Evolutionary conservation across 139 green algal genomes (phyloP).

Genomic region (Chlamydomonas asymmetrica): DNA sequence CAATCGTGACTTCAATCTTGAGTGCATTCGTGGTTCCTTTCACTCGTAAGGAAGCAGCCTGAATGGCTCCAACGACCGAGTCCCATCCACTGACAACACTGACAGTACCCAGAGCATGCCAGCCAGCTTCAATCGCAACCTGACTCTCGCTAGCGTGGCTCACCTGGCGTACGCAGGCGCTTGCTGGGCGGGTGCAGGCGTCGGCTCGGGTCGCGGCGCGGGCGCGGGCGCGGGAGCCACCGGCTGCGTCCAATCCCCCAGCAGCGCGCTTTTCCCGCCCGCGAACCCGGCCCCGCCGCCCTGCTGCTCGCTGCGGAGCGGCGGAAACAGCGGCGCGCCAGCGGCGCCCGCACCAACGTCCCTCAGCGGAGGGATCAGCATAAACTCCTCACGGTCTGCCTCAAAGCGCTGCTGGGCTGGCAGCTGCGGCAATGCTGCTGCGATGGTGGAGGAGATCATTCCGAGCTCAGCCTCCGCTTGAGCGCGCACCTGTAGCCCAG

Average conservation of each 20-base stretch:
- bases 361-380: conserved; percentile 55
- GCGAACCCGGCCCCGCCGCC: conserved; percentile 23
- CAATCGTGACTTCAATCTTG: too few species aligned
- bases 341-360: conserved; percentile 13
- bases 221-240: conserved; percentile 8
- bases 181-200: not conserved
- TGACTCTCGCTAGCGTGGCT: not conserved
- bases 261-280: conserved; percentile 34
- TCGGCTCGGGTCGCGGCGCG: conserved; percentile 7
- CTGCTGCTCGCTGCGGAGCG: conserved; percentile 29
- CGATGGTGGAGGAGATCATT: conserved; percentile 65
- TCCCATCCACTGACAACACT: too few species aligned
- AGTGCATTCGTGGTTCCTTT: too few species aligned
- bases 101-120: too few species aligned
- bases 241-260: conserved; percentile 52
- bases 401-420: conserved; percentile 26
- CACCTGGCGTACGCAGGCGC: conserved; percentile 13
- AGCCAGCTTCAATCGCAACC: not conserved
- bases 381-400: conserved; percentile 35
- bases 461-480: conserved; percentile 88
- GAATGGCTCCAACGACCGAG: too few species aligned
- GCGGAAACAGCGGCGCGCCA: conserved; percentile 37
- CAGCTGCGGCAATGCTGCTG: conserved; percentile 51
- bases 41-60: too few species aligned
- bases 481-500: not conserved